phyloP scores from a whole-genome alignment of 768 basidiomycete species.

The Serendipita sp. region DNA sequence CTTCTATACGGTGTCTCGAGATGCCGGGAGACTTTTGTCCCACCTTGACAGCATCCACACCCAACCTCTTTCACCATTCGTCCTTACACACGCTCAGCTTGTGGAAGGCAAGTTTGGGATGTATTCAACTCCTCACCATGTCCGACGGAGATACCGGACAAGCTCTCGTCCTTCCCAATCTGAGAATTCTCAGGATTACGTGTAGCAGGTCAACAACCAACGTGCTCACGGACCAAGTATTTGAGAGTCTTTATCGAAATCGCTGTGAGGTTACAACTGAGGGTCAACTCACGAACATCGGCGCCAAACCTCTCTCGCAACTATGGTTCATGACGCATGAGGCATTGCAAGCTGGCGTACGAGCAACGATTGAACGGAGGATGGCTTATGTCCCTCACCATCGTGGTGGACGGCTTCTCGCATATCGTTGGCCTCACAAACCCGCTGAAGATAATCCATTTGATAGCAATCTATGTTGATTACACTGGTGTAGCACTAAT shows the following conservation, averaged over 20 bases:
- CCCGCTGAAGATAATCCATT: neutral
- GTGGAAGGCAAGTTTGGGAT: neutral
- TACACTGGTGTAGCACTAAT: neutral
- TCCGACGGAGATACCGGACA: neutral
- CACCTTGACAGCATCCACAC: neutral
- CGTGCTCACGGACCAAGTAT: neutral
- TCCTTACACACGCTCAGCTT: neutral
- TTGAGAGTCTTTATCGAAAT: neutral
- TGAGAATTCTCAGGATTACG: neutral
- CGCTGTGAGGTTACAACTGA: neutral
- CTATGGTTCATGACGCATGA: neutral
- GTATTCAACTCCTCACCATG: neutral
- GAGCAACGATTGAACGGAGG: neutral
- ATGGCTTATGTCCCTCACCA: neutral
- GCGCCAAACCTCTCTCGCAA: neutral
- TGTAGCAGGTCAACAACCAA: neutral
- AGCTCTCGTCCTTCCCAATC: neutral
- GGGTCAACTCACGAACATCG: neutral
- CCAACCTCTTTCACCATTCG: neutral
- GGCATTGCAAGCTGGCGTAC: neutral
- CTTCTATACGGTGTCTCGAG: neutral
- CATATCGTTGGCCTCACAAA: neutral
- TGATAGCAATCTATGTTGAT: neutral
- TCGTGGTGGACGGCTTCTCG: neutral
- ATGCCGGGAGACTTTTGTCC: neutral